phyloP scores from a whole-genome alignment of 2,329 filamentous ascomycete genomes.

The Biscogniauxia marginata region DNA sequence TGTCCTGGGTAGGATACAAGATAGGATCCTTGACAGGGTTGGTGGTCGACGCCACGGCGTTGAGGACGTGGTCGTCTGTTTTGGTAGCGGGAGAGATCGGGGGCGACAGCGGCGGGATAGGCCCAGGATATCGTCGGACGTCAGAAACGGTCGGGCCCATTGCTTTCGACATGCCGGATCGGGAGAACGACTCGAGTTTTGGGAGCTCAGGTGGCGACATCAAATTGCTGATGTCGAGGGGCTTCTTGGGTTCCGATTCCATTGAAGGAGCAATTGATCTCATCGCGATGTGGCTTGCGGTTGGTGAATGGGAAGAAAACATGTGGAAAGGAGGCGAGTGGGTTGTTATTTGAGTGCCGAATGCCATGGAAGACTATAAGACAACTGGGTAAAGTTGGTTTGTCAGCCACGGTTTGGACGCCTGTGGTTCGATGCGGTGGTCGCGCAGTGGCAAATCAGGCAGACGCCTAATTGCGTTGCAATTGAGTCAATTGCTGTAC shows the following conservation, averaged over 20 bases:
- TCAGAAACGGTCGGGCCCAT: constrained; percentile 26
- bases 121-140: constrained; percentile 36
- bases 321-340: constrained; percentile 1
- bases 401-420: constrained; percentile 28
- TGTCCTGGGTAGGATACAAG: constrained; percentile 52
- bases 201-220: constrained; percentile 62
- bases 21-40: constrained; percentile 53
- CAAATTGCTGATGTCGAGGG: constrained; percentile 51
- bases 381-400: constrained; percentile 25
- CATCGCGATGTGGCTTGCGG: constrained; percentile 16
- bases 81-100: constrained; percentile 55
- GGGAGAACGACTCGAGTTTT: constrained; percentile 51
- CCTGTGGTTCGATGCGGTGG: constrained; percentile 14
- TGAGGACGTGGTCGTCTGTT: constrained; percentile 30
- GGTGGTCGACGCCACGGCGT: constrained; percentile 28
- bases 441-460: constrained; percentile 29
- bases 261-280: constrained; percentile 13
- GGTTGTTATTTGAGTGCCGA: constrained; percentile 13
- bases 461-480: constrained; percentile 23
- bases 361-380: constrained; percentile 19
- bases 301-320: constrained; percentile 13
- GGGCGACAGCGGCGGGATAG: constrained; percentile 51
- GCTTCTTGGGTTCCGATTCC: constrained; percentile 36
- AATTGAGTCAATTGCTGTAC: constrained; percentile 24
- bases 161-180: constrained; percentile 25